Percentiles rank a stretch among this genome's conserved stretches.
Conservation (phyloP, 345 rosid genomes). For the Nasturtium officinale region DNA sequence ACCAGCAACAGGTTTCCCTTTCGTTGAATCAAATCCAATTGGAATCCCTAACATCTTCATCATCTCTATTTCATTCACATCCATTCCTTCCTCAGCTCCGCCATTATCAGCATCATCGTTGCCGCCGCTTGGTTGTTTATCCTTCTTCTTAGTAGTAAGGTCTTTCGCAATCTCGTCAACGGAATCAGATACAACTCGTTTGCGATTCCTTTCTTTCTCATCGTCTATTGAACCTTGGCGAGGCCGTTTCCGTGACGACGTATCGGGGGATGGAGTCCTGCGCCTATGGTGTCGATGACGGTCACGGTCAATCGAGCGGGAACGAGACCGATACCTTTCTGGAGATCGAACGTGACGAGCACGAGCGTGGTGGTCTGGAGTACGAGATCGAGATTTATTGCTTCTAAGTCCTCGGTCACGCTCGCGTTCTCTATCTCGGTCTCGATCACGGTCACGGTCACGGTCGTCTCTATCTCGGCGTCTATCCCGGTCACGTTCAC, state of each 20-base stretch:
- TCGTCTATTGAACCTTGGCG: slow-evolving; percentile 46
- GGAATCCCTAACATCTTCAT: slow-evolving; percentile 97
- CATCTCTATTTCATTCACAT: slow-evolving; percentile 72
- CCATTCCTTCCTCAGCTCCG: slow-evolving; percentile 43
- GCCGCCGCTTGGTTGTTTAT: slow-evolving; percentile 2
- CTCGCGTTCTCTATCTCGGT: slow-evolving; percentile 55
- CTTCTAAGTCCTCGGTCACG: slow-evolving; percentile 47
- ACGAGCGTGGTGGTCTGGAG: slow-evolving; percentile 67
- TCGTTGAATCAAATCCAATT: slow-evolving; percentile 82
- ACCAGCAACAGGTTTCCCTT: slow-evolving; percentile 88
- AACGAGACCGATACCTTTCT: slow-evolving; percentile 53
- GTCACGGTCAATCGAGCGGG: slow-evolving; percentile 56
- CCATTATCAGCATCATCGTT: slow-evolving; percentile 15
- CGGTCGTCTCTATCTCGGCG: slow-evolving; percentile 56
- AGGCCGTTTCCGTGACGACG: slow-evolving; percentile 51
- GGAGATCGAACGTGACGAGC: slow-evolving; percentile 60
- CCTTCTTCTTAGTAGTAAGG: slow-evolving; percentile 47
- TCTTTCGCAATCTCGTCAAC: slow-evolving; percentile 64
- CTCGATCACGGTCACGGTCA: slow-evolving; percentile 51
- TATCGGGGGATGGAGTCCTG: slow-evolving; percentile 62
- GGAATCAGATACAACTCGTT: slow-evolving; percentile 57
- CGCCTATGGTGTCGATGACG: slow-evolving; percentile 62
- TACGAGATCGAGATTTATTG: slow-evolving; percentile 74
- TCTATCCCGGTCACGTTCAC: slow-evolving; percentile 56
- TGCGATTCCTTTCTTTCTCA: slow-evolving; percentile 55